Percentiles rank a stretch among this genome's conserved stretches.
phyloP scores from a whole-genome alignment of 371 early-diverging fungal genomes.

The Vairimorpha apis region DNA sequence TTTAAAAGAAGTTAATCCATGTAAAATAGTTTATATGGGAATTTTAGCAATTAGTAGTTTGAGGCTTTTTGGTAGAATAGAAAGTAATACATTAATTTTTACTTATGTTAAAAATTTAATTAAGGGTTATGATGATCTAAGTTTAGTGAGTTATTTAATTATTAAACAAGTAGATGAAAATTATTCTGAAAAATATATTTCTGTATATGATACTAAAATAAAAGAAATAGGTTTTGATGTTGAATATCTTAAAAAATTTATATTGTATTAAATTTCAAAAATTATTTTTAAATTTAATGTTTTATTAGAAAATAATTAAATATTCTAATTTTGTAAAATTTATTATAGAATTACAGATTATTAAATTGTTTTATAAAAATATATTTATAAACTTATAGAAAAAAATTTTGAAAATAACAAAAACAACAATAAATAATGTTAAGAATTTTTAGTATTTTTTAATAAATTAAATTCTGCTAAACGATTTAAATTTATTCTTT shows the following conservation, averaged over 20 bases:
- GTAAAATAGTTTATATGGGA: slow-evolving; percentile 46
- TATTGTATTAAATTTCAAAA: slow-evolving; percentile 12
- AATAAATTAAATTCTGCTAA: too few relatives aligned
- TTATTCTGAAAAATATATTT: background rate
- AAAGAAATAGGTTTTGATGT: background rate
- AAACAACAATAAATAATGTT: too few relatives aligned
- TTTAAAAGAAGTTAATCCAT: slow-evolving; percentile 19
- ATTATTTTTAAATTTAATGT: too few relatives aligned
- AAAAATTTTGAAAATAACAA: too few relatives aligned
- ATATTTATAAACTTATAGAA: too few relatives aligned
- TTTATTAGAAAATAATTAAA: too few relatives aligned
- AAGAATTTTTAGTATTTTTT: too few relatives aligned
- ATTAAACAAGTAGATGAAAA: slow-evolving; percentile 49
- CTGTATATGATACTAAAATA: background rate
- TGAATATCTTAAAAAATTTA: slow-evolving; percentile 4
- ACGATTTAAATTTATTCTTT: too few relatives aligned
- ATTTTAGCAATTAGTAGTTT: slow-evolving; percentile 39
- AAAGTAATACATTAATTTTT: slow-evolving; percentile 51
- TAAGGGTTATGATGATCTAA: slow-evolving; percentile 16
- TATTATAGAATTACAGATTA: too few relatives aligned
- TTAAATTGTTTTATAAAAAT: too few relatives aligned
- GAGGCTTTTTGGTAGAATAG: slow-evolving; percentile 44
- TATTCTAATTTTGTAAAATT: background rate
- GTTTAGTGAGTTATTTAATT: slow-evolving; percentile 46
- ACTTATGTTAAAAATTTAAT: slow-evolving; percentile 26